Base-by-base conservation (phyloP, 306 rosid species). In the Vigna radiata region DNA sequence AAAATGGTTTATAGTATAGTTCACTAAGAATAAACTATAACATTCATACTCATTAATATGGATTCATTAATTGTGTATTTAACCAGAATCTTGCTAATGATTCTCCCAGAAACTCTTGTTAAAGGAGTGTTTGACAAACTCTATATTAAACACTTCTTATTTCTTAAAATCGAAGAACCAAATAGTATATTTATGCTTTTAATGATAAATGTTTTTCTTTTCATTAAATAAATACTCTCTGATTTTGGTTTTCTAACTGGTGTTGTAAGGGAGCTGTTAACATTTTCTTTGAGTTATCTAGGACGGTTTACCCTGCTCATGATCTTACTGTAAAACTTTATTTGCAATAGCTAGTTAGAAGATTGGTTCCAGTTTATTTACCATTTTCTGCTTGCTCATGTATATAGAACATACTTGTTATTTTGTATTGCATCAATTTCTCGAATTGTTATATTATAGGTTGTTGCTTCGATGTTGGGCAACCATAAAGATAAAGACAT, bases 381-480 rank as follows among this genome's bases (percentile, higher is more conserved):
- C 16, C 39, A 18, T 37, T 60, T 68, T 80, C 63, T 31, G 59
- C 33, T 41, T 77, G 43, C 78, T 68, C 59, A 10, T 77, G 64
- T 62, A 27, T 17, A 48, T 43, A 68, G 17, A 54, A 31, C 54
- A 64, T 18, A 36, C 49, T 48, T 48, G 6, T 61, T 76, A 64
- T 59, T 61, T 36, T 66, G 12, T 72, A 29, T 49, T 17, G 4
- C 36, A 15, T 41, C 70, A 54, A 62, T 33, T 68, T 48, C 60
- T 68, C 36, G 71, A 54, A 47, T 60, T 73, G 39, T 68, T 70
- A 46, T 78, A 92, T 68, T 70, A 33, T 79, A 92, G 99, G 96
- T 85, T 29, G 97, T 91, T 87, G 73, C 90, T 73, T 90, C 98
- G 44, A 87, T 29, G 75, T 79, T 81, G 86, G 83, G 81, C 58